Percentiles rank a stretch among this genome's conserved stretches.
Evolutionary conservation across 768 basidiomycete species (phyloP).

Genomic region (Fomitopsis serialis): DNA sequence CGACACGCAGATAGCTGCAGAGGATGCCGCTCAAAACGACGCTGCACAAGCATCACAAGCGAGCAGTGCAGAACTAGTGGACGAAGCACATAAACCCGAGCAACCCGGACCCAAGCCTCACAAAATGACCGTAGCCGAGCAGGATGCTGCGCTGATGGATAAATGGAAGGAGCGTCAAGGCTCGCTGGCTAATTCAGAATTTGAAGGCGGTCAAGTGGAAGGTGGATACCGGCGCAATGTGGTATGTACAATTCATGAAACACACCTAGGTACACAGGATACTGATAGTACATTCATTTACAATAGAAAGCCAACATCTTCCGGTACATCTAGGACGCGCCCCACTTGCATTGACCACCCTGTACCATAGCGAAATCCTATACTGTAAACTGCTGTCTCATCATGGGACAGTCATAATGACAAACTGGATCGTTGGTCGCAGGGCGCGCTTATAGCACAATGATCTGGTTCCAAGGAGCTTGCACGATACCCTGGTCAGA

Average conservation of each 20-base stretch:
- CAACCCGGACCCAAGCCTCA: too few species aligned
- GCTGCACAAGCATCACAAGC: too few species aligned
- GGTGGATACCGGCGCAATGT: constrained; percentile 14
- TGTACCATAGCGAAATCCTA: too few species aligned
- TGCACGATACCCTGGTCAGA: not conserved
- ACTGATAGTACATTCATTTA: not conserved
- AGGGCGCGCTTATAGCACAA: not conserved
- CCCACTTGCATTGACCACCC: too few species aligned
- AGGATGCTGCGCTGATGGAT: constrained; percentile 13
- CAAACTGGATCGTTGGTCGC: too few species aligned
- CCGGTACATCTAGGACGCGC: constrained; percentile 9
- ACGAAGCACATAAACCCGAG: too few species aligned
- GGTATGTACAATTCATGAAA: constrained; percentile 1
- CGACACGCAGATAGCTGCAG: too few species aligned
- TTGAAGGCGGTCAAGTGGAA: constrained; percentile 14
- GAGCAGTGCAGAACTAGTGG: too few species aligned
- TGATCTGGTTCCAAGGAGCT: not conserved
- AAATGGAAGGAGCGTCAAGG: constrained; percentile 16
- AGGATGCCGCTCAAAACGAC: too few species aligned
- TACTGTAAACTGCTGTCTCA: too few species aligned
- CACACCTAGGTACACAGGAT: not conserved
- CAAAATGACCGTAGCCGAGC: constrained; percentile 16
- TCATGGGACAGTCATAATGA: too few species aligned
- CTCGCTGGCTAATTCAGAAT: constrained; percentile 15
- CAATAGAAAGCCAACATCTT: constrained; percentile 19